These are phyloP conservation scores for Halenospora varia DNA, from an alignment of 495 filamentous ascomycete genomes.

Conservation along the genomic window DNA sequence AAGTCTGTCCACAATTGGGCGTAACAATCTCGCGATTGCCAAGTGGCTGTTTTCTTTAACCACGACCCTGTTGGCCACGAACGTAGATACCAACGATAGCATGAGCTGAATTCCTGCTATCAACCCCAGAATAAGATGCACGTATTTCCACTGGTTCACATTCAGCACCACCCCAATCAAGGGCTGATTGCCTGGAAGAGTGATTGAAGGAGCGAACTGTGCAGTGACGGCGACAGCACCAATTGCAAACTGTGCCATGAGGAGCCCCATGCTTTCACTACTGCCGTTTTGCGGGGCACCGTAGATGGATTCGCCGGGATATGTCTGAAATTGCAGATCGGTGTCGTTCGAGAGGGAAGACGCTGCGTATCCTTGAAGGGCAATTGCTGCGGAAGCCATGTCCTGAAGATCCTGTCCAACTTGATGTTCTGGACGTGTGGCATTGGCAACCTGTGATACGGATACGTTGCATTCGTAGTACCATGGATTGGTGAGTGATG, in stretches of 20 bases:
- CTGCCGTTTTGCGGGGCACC: slow-evolving; percentile 1
- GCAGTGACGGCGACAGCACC: background rate
- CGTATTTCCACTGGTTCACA: background rate
- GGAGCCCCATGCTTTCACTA: background rate
- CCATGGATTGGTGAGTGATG: slow-evolving; percentile 12
- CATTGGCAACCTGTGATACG: background rate
- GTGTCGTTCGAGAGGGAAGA: background rate
- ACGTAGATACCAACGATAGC: background rate
- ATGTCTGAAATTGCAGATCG: slow-evolving; percentile 1
- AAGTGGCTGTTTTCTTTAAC: slow-evolving; percentile 4
- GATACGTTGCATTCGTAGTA: slow-evolving; percentile 23
- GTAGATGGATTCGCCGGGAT: background rate
- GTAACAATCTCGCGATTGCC: background rate
- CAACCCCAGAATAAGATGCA: background rate
- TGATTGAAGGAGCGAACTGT: background rate
- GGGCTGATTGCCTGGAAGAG: background rate
- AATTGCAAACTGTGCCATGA: slow-evolving; percentile 2
- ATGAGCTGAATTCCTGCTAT: background rate
- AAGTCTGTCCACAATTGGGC: slow-evolving; percentile 1
- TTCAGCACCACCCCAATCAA: background rate
- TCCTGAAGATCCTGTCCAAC: background rate
- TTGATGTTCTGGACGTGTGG: background rate
- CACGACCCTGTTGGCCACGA: background rate
- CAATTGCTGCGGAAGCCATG: background rate
- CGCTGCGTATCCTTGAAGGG: slow-evolving; percentile 1